Percentiles rank a stretch among this genome's conserved stretches.
These are phyloP conservation scores for Durio zibethinus DNA, from an alignment of 345 rosid species.

Conservation along the genomic window DNA sequence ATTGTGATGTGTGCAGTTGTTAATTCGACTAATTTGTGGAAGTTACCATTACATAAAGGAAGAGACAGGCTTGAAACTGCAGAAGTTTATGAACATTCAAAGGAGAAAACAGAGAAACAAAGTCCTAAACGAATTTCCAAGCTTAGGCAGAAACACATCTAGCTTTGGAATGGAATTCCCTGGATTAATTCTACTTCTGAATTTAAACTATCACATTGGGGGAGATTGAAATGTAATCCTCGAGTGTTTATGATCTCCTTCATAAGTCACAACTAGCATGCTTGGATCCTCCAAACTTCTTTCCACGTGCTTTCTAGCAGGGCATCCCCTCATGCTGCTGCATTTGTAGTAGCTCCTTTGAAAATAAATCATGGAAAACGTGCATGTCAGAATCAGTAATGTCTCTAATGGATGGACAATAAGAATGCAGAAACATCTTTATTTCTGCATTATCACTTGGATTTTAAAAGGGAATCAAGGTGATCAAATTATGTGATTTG, in stretches of 20 bases:
- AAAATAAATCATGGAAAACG: background rate
- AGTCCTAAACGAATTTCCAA: background rate
- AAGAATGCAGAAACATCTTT: background rate
- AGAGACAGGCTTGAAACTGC: background rate
- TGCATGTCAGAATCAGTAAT: background rate
- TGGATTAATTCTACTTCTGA: background rate
- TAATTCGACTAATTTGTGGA: background rate
- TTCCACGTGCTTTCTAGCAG: constrained; percentile 42
- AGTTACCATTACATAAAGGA: background rate
- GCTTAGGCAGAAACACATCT: background rate
- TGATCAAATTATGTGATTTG: too few relatives aligned
- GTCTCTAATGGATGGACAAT: too few relatives aligned
- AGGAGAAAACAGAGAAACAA: background rate
- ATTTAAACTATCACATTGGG: background rate
- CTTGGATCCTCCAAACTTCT: constrained; percentile 35
- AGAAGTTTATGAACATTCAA: background rate
- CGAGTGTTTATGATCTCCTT: constrained; percentile 37
- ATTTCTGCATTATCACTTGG: background rate
- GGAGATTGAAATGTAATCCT: background rate
- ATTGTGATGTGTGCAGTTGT: background rate
- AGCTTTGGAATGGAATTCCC: background rate
- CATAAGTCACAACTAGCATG: constrained; percentile 37
- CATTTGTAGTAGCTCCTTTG: constrained; percentile 39
- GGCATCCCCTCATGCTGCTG: constrained; percentile 37
- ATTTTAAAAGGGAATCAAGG: background rate